Evolutionary conservation across 202 grass and related monocot species (phyloP).

Genomic region (Dendrocalamus latiflorus): DNA sequence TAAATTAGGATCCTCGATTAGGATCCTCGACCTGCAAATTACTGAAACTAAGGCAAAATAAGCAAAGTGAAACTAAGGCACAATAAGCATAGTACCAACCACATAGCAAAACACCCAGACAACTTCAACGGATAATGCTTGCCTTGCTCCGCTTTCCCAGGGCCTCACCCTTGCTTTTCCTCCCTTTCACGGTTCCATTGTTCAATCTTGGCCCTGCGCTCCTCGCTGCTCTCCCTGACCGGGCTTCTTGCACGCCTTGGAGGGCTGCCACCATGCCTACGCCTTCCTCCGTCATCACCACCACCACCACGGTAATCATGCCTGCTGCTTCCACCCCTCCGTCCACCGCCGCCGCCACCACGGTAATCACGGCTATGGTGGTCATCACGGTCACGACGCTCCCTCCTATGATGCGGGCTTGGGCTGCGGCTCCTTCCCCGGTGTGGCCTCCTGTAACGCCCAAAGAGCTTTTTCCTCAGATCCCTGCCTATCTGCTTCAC

Average conservation of each 20-base stretch:
- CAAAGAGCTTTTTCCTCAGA: constrained; percentile 38
- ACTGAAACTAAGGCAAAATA: too few relatives aligned
- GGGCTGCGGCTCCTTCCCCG: constrained; percentile 42
- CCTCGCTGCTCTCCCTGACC: constrained; percentile 40
- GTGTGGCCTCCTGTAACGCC: constrained; percentile 26
- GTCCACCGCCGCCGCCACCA: constrained; percentile 23
- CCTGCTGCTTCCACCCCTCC: constrained; percentile 21
- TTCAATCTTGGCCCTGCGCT: constrained; percentile 46
- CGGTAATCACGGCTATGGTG: constrained; percentile 10
- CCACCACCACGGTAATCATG: constrained; percentile 29
- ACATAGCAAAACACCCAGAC: neutral
- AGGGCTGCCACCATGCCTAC: constrained; percentile 25
- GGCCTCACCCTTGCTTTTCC: constrained; percentile 19
- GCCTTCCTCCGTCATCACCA: constrained; percentile 9
- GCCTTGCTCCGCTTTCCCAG: neutral
- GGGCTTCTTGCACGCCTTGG: constrained; percentile 36
- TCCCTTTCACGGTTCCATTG: constrained; percentile 48
- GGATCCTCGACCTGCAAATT: too few relatives aligned
- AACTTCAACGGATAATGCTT: neutral
- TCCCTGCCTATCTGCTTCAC: constrained; percentile 46
- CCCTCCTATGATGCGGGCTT: constrained; percentile 22
- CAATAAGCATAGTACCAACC: too few relatives aligned
- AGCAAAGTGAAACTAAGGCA: too few relatives aligned
- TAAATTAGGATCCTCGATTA: too few relatives aligned
- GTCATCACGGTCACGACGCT: constrained; percentile 31